Evolutionary conservation across 2,329 filamentous ascomycete species (phyloP), one percentile per base, ranked within the genome.

Genomic region (Ceratocystis papillata): DNA sequence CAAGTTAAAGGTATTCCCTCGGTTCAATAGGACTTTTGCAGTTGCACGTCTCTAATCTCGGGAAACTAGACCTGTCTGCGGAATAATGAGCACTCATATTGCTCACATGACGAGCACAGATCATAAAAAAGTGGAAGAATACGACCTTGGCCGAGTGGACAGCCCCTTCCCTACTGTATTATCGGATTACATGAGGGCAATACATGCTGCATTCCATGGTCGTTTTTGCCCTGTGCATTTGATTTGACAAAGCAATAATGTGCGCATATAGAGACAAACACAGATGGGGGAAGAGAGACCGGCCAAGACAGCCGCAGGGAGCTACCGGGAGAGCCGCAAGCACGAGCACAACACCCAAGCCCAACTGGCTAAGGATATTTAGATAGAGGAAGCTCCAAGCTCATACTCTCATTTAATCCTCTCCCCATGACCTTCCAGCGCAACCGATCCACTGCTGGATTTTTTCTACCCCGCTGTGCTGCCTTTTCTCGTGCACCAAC

Each of bases 91-190:
- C 20, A 59, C n/a, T 10, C 22, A 55, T 55, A 41, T 55, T 30
- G 30, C 17, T 8, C 53, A 22, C 20, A 53, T 25, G 48, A 25
- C 48, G 3, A 59, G 53, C 53, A 59, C 25, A 17, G 28, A 59
- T 59, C 15, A 30, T 12, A 41, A 30, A 59, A 59, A 33, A 33
- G 25, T 59, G 53, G 53, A 37, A 59, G 25, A 33, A 59, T 59
- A 8, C 53, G 25, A 59, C 53, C 12, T 59, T 8, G 17, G 28
- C 12, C 17, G 28, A 59, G 53, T 33, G 28, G 28, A 59, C 33
- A 59, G 10, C 1, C 17, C 33, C 53, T 59, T 15, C 4, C 8
- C 25, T 15, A 6, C 10, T 28, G 48, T 53, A 5, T 10, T 25
- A 25, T 28, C 28, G 3, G 5, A 17, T n/a, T 7, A 33, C 28